These are phyloP conservation scores for Epichloe typhina DNA, from an alignment of 2,329 filamentous ascomycete genomes.

Conservation along the genomic window DNA sequence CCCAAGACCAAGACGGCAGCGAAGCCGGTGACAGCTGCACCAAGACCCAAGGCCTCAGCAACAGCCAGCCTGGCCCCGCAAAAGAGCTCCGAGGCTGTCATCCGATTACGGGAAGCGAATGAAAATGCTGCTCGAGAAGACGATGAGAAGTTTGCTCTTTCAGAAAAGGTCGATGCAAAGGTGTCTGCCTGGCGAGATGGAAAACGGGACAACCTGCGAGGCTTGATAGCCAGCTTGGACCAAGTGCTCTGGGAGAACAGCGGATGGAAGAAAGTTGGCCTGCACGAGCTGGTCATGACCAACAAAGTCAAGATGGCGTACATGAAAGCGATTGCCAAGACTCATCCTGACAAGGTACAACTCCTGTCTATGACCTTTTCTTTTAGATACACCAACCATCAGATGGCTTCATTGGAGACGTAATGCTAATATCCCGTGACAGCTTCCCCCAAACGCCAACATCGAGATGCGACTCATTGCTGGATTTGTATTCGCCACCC, in stretches of 20 bases:
- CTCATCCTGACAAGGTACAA: conserved; percentile 93
- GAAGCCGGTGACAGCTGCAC: conserved; percentile 29
- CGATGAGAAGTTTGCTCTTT: conserved; percentile 82
- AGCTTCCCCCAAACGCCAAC: conserved; percentile 53
- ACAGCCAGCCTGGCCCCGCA: conserved; percentile 26
- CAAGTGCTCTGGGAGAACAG: conserved; percentile 81
- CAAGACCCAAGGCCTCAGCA: conserved; percentile 31
- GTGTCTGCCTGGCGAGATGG: conserved; percentile 76
- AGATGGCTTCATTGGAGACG: no score
- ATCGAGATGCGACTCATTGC: conserved; percentile 56
- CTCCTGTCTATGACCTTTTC: no score
- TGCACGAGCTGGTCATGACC: conserved; percentile 84
- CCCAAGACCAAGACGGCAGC: conserved; percentile 30
- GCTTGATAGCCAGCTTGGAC: conserved; percentile 75
- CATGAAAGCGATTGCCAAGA: conserved; percentile 98
- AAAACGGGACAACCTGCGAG: conserved; percentile 84
- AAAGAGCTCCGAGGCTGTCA: conserved; percentile 63
- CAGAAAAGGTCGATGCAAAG: conserved; percentile 71
- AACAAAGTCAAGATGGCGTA: conserved; percentile 95
- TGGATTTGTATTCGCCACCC: conserved; percentile 50
- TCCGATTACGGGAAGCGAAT: conserved; percentile 70
- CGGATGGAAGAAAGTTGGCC: conserved; percentile 92
- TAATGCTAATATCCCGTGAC: conserved; percentile 7
- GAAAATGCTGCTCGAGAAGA: conserved; percentile 74
- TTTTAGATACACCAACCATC: no score